Evolutionary conservation across 108 stramenopile species (phyloP).

Genomic region (Pseudonitzschia delicatissima): DNA sequence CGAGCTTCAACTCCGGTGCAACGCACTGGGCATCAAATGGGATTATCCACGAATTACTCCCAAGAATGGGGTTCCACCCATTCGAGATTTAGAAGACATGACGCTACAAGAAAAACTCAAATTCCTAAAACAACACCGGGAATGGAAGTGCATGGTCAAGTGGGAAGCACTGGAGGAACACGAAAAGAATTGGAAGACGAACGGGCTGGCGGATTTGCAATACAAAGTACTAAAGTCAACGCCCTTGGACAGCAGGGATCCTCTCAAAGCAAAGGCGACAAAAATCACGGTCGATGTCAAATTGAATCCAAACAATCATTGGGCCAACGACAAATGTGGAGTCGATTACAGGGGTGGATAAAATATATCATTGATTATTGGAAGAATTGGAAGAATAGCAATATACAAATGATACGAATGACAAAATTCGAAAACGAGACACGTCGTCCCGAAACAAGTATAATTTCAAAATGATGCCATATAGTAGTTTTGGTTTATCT

Average conservation of each 20-base stretch:
- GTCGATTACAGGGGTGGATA: constrained; percentile 51
- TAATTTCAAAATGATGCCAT: too few relatives aligned
- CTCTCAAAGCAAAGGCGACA: constrained; percentile 44
- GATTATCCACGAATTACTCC: constrained; percentile 42
- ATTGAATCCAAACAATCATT: constrained; percentile 86
- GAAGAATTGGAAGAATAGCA: background rate
- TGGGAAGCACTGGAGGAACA: constrained; percentile 96
- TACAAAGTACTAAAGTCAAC: constrained; percentile 63
- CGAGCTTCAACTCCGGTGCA: constrained; percentile 90
- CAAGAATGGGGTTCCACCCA: constrained; percentile 29
- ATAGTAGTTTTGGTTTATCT: too few relatives aligned
- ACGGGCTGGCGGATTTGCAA: constrained; percentile 86
- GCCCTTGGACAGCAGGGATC: constrained; percentile 40
- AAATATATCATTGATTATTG: background rate
- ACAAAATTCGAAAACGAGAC: too few relatives aligned
- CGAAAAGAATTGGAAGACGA: constrained; percentile 80
- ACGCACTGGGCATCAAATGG: constrained; percentile 66
- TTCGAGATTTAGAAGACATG: constrained; percentile 82
- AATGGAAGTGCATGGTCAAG: constrained; percentile 98
- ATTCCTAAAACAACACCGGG: constrained; percentile 68
- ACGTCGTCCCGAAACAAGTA: too few relatives aligned
- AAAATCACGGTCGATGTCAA: constrained; percentile 90
- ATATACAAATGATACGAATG: too few relatives aligned
- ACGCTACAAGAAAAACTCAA: constrained; percentile 64
- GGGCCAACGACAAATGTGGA: constrained; percentile 85